phyloP scores from a whole-genome alignment of 176 grass and related monocot species.

The Luzula sylvatica region DNA sequence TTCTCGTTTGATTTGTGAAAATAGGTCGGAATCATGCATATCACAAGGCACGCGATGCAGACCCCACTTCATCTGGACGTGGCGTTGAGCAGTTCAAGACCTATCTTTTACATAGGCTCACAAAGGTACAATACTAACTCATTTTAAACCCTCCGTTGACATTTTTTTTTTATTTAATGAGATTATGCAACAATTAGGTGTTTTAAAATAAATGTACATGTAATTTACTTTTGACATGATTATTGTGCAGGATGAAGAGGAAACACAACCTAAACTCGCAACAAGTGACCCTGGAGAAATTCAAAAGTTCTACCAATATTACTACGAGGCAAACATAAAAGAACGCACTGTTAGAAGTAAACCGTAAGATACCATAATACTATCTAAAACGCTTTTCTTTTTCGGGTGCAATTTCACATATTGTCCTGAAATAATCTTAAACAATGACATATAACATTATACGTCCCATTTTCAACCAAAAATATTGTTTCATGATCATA shows the following conservation, averaged over 20 bases:
- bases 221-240: neutral
- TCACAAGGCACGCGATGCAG: conserved; percentile 66
- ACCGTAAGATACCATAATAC: conserved; percentile 44
- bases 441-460: too few relatives aligned
- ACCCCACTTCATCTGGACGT: conserved; percentile 50
- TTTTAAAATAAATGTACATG: too few relatives aligned
- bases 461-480: neutral
- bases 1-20: conserved; percentile 2
- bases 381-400: neutral
- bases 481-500: neutral
- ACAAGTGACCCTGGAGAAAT: conserved; percentile 54
- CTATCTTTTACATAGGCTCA: conserved; percentile 76
- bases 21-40: conserved; percentile 80
- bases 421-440: neutral
- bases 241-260: conserved; percentile 55
- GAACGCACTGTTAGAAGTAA: conserved; percentile 23
- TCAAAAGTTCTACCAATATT: conserved; percentile 50
- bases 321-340: conserved; percentile 40
- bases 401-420: neutral
- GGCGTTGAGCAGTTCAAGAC: conserved; percentile 94
- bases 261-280: conserved; percentile 25
- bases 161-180: too few relatives aligned
- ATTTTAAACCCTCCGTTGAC: too few relatives aligned
- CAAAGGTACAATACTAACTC: conserved; percentile 62
- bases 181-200: too few relatives aligned